These are phyloP conservation scores for Priceomyces melissophilus DNA, from an alignment of 805 yeast genomes.

Conservation along the genomic window DNA sequence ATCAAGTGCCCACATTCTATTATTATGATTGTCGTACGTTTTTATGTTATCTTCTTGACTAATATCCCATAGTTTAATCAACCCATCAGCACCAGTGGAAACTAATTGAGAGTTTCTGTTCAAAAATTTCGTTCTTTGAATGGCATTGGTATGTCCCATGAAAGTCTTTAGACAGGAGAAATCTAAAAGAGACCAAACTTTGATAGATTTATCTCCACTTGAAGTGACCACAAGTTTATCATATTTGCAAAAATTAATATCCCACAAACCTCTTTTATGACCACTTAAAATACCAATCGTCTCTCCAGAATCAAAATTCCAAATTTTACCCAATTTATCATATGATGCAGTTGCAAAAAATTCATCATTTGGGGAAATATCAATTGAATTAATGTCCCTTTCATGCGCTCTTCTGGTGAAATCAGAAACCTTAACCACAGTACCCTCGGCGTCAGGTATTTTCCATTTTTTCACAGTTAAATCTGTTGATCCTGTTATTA, in stretches of 20 bases:
- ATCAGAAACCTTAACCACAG: conserved; percentile 56
- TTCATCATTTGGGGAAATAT: conserved; percentile 86
- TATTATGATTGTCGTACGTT: conserved; percentile 87
- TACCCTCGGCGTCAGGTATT: conserved; percentile 47
- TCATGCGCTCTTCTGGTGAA: conserved; percentile 96
- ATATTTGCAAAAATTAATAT: conserved; percentile 73
- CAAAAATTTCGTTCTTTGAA: conserved; percentile 74
- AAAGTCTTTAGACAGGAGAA: conserved; percentile 75
- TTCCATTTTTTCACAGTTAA: conserved; percentile 84
- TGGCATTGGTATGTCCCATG: conserved; percentile 93
- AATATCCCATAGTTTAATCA: conserved; percentile 86
- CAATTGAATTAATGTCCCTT: conserved; percentile 88
- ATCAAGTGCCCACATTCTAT: conserved; percentile 90
- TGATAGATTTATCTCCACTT: conserved; percentile 90
- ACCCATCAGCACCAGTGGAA: conserved; percentile 85
- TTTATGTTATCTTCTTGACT: conserved; percentile 64
- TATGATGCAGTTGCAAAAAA: conserved; percentile 90
- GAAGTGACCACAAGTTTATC: conserved; percentile 77
- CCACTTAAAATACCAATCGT: conserved; percentile 80
- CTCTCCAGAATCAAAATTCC: conserved; percentile 88
- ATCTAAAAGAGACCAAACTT: conserved; percentile 83
- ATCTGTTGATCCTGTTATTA: conserved; percentile 82
- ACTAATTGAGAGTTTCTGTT: conserved; percentile 65
- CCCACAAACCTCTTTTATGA: conserved; percentile 95
- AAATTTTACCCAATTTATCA: conserved; percentile 86